Conservation (phyloP, 1,139 yeast species). For the Scheffersomyces cryptocercus region DNA sequence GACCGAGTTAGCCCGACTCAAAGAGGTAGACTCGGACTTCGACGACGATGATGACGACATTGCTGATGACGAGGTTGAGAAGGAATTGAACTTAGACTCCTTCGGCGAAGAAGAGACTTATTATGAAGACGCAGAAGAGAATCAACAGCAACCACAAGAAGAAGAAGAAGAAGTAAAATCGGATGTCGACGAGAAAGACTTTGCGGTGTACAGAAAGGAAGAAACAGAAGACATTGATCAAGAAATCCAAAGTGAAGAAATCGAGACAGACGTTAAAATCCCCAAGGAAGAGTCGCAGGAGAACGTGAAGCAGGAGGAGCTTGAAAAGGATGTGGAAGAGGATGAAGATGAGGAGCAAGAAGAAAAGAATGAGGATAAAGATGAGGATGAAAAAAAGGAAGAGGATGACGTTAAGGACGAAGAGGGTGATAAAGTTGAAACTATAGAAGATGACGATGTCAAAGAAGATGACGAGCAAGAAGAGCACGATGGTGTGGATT, state of each 20-base stretch:
- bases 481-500: no score
- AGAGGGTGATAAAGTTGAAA: slow-evolving; percentile 7
- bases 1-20: slow-evolving; percentile 44
- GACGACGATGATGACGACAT: slow-evolving; percentile 16
- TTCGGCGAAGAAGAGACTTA: slow-evolving; percentile 3
- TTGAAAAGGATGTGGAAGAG: background rate
- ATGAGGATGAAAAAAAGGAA: slow-evolving; percentile 7
- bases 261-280: slow-evolving; percentile 7
- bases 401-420: slow-evolving; percentile 8
- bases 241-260: slow-evolving; percentile 9
- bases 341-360: slow-evolving; percentile 4
- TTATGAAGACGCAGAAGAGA: slow-evolving; percentile 9
- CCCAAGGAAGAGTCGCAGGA: slow-evolving; percentile 6
- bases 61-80: slow-evolving; percentile 6
- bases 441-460: no score
- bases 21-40: slow-evolving; percentile 35
- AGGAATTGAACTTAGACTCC: background rate
- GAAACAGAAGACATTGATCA: slow-evolving; percentile 5
- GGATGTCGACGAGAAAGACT: slow-evolving; percentile 3
- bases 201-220: slow-evolving; percentile 7
- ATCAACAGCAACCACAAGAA: slow-evolving; percentile 12
- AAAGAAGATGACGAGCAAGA: no score
- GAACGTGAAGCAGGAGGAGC: slow-evolving; percentile 30
- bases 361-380: slow-evolving; percentile 9
- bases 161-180: slow-evolving; percentile 12